phyloP scores from a whole-genome alignment of 2,329 filamentous ascomycete genomes.

The Chrysosporium keratinophilum region DNA sequence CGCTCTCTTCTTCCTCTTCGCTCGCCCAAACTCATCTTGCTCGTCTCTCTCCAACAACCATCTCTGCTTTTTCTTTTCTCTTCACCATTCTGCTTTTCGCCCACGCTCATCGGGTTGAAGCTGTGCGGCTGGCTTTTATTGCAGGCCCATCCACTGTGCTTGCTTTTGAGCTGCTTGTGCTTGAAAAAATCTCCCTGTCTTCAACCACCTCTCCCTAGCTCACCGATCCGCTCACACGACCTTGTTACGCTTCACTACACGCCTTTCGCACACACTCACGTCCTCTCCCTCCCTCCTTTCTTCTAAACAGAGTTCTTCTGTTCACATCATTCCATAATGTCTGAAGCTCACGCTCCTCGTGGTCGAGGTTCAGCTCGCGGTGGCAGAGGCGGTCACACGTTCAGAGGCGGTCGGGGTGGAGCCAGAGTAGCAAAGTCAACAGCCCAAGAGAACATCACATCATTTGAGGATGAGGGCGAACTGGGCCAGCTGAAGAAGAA shows the following conservation, averaged over 20 bases:
- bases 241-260: background rate
- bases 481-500: conserved; percentile 85
- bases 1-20: conserved; percentile 11
- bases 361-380: conserved; percentile 85
- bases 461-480: conserved; percentile 75
- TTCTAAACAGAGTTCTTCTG: conserved; percentile 15
- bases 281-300: conserved; percentile 18
- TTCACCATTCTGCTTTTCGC: conserved; percentile 14
- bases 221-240: conserved; percentile 8
- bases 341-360: conserved; percentile 80
- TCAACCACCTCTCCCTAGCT: conserved; percentile 2
- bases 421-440: conserved; percentile 64
- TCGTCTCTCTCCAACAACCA: conserved; percentile 17
- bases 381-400: conserved; percentile 64
- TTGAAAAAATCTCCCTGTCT: conserved; percentile 5
- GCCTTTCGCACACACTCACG: background rate
- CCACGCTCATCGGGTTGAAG: background rate
- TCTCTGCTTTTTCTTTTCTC: conserved; percentile 12
- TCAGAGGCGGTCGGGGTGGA: conserved; percentile 59
- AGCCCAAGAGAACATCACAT: conserved; percentile 52
- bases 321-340: conserved; percentile 52
- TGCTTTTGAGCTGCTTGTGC: background rate
- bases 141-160: background rate
- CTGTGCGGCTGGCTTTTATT: conserved; percentile 16
- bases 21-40: conserved; percentile 15